Percentiles rank a stretch among this genome's conserved stretches.
These are phyloP conservation scores for Cladosporium sp. DNA, from an alignment of 2,329 filamentous ascomycete species.

Conservation along the genomic window DNA sequence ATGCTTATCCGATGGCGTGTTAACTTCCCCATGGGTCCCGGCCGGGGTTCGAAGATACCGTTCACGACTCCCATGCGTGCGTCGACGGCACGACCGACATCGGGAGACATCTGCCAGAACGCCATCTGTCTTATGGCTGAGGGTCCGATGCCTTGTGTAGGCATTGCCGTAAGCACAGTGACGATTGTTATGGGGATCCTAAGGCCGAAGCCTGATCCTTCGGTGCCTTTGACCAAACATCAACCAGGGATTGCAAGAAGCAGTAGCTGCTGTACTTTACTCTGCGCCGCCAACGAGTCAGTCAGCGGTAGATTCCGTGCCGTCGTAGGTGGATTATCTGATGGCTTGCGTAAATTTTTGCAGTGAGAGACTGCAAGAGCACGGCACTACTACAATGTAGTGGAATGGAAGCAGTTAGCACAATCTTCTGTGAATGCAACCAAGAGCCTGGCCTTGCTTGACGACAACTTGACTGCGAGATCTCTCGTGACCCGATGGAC, in stretches of 20 bases:
- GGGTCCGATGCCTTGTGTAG: neutral
- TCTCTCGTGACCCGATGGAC: neutral
- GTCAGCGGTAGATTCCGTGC: neutral
- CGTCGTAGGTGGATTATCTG: neutral
- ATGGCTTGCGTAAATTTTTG: neutral
- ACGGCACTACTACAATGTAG: neutral
- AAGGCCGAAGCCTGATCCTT: neutral
- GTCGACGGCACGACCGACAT: neutral
- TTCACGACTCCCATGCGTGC: neutral
- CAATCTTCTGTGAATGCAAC: neutral
- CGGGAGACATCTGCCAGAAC: neutral
- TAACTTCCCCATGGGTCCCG: neutral
- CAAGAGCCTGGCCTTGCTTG: neutral
- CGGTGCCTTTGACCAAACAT: neutral
- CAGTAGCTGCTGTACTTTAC: neutral
- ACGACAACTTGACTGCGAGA: neutral
- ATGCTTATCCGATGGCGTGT: neutral
- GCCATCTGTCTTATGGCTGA: neutral
- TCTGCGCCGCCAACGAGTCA: neutral
- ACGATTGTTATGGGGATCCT: neutral
- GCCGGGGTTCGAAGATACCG: neutral
- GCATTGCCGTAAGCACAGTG: neutral
- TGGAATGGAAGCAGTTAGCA: neutral
- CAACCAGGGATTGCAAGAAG: neutral
- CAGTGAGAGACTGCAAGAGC: neutral